These are phyloP conservation scores for Cinchona pubescens DNA, from an alignment of 257 asterid species.

Conservation along the genomic window DNA sequence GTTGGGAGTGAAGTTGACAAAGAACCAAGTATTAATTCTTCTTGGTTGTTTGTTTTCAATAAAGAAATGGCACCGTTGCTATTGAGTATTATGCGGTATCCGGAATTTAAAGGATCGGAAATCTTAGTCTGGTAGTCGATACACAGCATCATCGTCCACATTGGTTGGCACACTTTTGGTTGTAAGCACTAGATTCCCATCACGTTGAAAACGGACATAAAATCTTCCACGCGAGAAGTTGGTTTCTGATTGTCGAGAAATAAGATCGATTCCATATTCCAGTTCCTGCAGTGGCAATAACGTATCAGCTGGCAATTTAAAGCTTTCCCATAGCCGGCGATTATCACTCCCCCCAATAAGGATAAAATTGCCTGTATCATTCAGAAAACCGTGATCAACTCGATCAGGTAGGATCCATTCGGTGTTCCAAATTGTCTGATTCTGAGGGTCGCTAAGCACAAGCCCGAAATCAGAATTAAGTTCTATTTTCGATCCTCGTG, in stretches of 20 bases:
- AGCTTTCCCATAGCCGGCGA: conserved; percentile 49
- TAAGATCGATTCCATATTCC: conserved; percentile 8
- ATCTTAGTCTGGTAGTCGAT: conserved; percentile 33
- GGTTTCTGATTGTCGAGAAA: conserved; percentile 17
- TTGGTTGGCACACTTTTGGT: conserved; percentile 28
- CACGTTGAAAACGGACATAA: conserved; percentile 26
- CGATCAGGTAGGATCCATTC: not conserved
- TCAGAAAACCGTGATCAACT: conserved; percentile 32
- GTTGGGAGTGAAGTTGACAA: conserved; percentile 17
- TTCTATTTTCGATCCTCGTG: no score
- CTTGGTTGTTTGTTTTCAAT: conserved; percentile 23
- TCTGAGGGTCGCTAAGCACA: conserved; percentile 34
- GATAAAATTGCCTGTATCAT: no score
- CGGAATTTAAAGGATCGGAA: conserved; percentile 35
- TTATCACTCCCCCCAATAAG: conserved; percentile 24
- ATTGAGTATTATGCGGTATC: conserved; percentile 29
- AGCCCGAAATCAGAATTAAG: no score
- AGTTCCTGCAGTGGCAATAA: conserved; percentile 30
- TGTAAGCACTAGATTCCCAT: conserved; percentile 41
- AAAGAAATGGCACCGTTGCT: conserved; percentile 29
- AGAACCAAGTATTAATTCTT: not conserved
- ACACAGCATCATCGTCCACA: conserved; percentile 26
- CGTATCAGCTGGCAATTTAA: conserved; percentile 35
- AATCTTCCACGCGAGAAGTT: no score
- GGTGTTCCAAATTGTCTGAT: conserved; percentile 25